Evolutionary conservation across 352 stramenopile genomes (phyloP).

Genomic region (Phytophthora agathidicida): DNA sequence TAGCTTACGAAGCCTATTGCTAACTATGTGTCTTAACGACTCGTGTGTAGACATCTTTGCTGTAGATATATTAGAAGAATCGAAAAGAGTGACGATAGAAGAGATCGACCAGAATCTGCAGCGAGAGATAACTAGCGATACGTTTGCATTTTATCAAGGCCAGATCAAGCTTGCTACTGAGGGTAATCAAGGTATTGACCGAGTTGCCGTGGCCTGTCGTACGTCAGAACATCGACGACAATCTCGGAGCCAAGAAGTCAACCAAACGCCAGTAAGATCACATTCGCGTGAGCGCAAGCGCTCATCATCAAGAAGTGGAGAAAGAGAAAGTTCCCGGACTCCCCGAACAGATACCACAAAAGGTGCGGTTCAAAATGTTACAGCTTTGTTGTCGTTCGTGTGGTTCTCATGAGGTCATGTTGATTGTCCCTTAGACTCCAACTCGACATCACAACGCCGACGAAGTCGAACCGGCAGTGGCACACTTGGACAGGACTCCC

Average conservation of each 20-base stretch:
- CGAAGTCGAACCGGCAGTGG: conserved; percentile 16
- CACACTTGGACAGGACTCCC: conserved; percentile 5
- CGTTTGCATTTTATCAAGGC: conserved; percentile 45
- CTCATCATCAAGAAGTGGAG: conserved; percentile 12
- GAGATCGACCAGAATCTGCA: conserved; percentile 58
- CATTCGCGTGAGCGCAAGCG: conserved; percentile 18
- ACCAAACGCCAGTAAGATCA: background rate
- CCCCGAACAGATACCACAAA: background rate
- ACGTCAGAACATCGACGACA: no score
- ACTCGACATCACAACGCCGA: conserved; percentile 3
- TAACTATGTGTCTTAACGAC: conserved; percentile 1
- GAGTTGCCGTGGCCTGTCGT: no score
- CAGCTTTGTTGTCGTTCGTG: background rate
- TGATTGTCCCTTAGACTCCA: conserved; percentile 7
- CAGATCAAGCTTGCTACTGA: conserved; percentile 37
- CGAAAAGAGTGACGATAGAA: conserved; percentile 49
- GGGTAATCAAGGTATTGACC: conserved; percentile 10
- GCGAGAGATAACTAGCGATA: conserved; percentile 48
- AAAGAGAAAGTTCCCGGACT: conserved; percentile 8
- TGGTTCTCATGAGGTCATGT: background rate
- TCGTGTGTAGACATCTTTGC: conserved; percentile 53
- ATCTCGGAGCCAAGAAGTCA: conserved; percentile 8
- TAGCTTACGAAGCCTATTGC: background rate
- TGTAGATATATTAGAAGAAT: conserved; percentile 63
- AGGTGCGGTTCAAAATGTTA: conserved; percentile 11